Percentiles rank a stretch among this genome's conserved stretches.
phyloP scores from a whole-genome alignment of 2,329 filamentous ascomycete species.

The Chaetomium strumarium region DNA sequence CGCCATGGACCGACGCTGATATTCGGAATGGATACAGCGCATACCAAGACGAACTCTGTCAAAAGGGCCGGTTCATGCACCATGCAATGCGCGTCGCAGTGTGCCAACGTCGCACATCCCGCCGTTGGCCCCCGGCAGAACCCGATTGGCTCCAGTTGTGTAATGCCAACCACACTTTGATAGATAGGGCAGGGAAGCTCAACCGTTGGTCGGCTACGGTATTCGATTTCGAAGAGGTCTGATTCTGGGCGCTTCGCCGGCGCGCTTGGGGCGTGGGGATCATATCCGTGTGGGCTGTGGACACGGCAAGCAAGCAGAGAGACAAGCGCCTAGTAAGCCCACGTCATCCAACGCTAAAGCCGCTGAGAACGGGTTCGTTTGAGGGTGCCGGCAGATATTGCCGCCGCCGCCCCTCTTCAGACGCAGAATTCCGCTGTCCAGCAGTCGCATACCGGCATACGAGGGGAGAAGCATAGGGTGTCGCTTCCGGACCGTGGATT shows the following conservation, averaged over 20 bases:
- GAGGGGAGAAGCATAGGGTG: neutral
- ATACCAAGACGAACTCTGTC: neutral
- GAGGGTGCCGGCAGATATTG: too few relatives aligned
- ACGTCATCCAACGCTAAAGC: too few relatives aligned
- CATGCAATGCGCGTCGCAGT: neutral
- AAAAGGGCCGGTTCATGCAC: conserved; percentile 7
- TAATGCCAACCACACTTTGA: neutral
- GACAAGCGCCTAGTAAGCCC: too few relatives aligned
- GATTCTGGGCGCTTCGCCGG: too few relatives aligned
- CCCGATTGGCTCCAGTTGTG: neutral
- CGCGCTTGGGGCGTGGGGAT: too few relatives aligned
- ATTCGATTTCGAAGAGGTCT: neutral
- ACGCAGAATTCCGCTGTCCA: too few relatives aligned
- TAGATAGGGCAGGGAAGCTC: neutral
- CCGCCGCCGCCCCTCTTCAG: too few relatives aligned
- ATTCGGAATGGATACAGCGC: neutral
- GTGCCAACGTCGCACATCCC: neutral
- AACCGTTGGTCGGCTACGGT: neutral
- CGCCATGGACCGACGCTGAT: too few relatives aligned
- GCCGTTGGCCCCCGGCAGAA: neutral
- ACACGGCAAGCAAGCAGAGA: too few relatives aligned
- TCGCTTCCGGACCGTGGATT: neutral
- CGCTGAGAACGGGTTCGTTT: too few relatives aligned
- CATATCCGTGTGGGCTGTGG: too few relatives aligned
- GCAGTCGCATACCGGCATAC: too few relatives aligned